A percentile compares a stretch with the other conserved stretches of the same genome.
Evolutionary conservation across 2,329 filamentous ascomycete species (phyloP).

Genomic region (Fusarium redolens): DNA sequence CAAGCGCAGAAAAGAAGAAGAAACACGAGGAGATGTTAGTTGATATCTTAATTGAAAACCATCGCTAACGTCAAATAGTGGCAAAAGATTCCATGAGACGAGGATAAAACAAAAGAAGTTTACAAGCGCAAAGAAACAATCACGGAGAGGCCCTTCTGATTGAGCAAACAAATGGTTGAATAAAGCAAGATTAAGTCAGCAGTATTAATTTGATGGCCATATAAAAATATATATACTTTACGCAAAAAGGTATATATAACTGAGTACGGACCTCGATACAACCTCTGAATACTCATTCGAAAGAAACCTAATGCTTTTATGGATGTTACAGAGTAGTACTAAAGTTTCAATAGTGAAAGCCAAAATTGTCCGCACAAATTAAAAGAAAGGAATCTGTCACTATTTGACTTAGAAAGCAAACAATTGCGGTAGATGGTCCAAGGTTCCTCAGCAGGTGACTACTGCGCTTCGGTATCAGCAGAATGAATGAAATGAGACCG

Average conservation of each 20-base stretch:
- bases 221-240: not conserved
- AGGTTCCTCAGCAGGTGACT: not conserved
- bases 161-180: not conserved
- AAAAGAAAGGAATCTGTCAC: not conserved
- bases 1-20: constrained; percentile 58
- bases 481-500: not conserved
- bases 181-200: not conserved
- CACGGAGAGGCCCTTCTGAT: constrained; percentile 53
- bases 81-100: constrained; percentile 58
- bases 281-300: not conserved
- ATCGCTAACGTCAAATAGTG: constrained; percentile 50
- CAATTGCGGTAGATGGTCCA: not conserved
- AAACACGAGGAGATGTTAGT: constrained; percentile 62
- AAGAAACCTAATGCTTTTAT: not conserved
- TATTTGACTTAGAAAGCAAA: not conserved
- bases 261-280: not conserved
- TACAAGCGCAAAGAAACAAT: constrained; percentile 62
- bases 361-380: not conserved
- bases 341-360: not conserved
- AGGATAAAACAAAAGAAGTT: constrained; percentile 62
- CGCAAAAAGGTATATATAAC: not conserved
- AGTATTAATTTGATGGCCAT: not conserved
- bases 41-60: not conserved
- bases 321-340: not conserved
- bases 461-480: not conserved